Evolutionary conservation across 2,329 filamentous ascomycete species (phyloP).

Genomic region (Hymenoscyphus fraxineus): DNA sequence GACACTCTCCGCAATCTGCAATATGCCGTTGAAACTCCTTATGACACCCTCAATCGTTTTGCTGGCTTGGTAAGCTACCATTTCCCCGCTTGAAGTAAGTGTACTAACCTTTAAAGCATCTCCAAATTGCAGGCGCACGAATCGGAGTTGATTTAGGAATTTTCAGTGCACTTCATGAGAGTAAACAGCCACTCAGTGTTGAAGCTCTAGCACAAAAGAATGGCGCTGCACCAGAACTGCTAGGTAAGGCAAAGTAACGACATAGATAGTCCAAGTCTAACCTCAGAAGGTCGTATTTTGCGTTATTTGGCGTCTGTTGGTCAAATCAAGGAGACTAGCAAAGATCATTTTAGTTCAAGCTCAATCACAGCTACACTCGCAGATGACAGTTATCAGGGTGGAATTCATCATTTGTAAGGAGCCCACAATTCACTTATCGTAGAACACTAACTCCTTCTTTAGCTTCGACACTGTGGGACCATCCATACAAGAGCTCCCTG

Average conservation of each 20-base stretch:
- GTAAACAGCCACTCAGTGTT: background rate
- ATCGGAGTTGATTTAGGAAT: constrained; percentile 3
- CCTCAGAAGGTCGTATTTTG: background rate
- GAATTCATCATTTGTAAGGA: constrained; percentile 2
- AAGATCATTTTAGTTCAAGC: constrained; percentile 3
- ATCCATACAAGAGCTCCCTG: constrained; percentile 30
- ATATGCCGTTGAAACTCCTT: constrained; percentile 4
- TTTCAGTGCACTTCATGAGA: background rate
- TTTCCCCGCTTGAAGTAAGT: background rate
- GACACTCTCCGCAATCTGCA: background rate
- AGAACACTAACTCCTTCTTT: background rate
- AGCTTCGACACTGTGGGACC: constrained; percentile 28
- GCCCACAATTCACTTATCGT: background rate
- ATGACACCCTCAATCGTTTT: background rate
- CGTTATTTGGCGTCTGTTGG: constrained; percentile 6
- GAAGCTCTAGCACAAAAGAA: background rate
- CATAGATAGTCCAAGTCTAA: too few species aligned
- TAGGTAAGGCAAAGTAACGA: background rate
- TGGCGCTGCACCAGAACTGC: background rate
- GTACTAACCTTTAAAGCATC: background rate
- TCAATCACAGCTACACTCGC: background rate
- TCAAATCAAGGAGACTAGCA: constrained; percentile 4
- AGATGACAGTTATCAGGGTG: background rate
- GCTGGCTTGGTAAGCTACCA: background rate
- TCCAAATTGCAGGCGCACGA: background rate